Base-by-base conservation (phyloP, 345 rosid species). In the Dimocarpus longan region DNA sequence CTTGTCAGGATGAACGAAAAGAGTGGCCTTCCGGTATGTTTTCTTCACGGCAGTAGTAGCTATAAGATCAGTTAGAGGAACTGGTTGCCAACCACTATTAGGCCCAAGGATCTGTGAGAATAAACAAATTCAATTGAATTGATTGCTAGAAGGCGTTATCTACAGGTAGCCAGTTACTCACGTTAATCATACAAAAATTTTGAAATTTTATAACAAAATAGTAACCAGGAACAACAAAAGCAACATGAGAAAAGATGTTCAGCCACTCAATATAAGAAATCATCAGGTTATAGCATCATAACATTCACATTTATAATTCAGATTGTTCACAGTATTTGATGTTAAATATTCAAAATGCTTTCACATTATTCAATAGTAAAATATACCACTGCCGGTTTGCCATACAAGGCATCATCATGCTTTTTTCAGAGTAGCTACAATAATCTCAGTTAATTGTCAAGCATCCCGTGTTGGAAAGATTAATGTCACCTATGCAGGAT, bases 51-150 rank as follows among this genome's bases (percentile, higher is more conserved):
- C 91, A 65, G 91, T 80, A 0, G 87, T 75, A 46, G 95, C 76
- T 52, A 92, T 85, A 11, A 95, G 88, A 76, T 95, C 98, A 5
- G 97, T 93, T 73, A 92, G 88, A 18, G 95, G 87, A 77, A 91
- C 86, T 46, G 99, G 84, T 83, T 92, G 90, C 99, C 99, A 95
- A 71, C 98, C 95, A 78, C 99, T 91, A 68, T 95, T 98, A 24
- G 95, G 87, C 83, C 95, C 95, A 65, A 95, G 95, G 63, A 95
- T 92, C 98, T 95, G 91, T 88, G 82, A 39, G 77, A 60, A 71
- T n/a, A 15, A 48, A 65, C 40, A 52, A n/a, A 8, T 28, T 15
- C 28, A 70, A 24, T 59, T 64, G 46, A 57, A 40, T 48, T 22
- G 37, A 68, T 28, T 0, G 12, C 19, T 7, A 10, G 67, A 10